Conservation (phyloP, 2,329 filamentous ascomycete genomes). For the Fusarium sp. region DNA sequence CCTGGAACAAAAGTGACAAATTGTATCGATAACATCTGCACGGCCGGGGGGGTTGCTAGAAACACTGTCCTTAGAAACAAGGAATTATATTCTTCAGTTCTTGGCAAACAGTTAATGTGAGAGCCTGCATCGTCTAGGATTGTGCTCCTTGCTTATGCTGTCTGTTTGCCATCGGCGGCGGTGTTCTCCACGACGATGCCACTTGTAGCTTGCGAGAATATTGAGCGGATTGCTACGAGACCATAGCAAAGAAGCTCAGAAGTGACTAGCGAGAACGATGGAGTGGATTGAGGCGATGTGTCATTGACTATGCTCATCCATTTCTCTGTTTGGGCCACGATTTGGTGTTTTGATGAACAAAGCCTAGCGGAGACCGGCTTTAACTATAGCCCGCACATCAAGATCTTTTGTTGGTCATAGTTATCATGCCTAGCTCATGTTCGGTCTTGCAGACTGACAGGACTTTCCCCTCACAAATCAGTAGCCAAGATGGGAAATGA, state of each 20-base stretch:
- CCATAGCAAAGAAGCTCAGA: too few species aligned
- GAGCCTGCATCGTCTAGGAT: rapidly evolving
- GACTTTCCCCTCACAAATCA: neutral
- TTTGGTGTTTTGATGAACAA: rapidly evolving
- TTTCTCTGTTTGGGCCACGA: rapidly evolving
- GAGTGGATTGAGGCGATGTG: neutral
- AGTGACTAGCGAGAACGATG: neutral
- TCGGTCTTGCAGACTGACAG: too few species aligned
- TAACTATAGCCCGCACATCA: rapidly evolving
- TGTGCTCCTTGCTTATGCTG: neutral
- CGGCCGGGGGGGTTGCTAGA: rapidly evolving
- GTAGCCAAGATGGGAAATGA: neutral
- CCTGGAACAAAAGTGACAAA: neutral
- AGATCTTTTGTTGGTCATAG: too few species aligned
- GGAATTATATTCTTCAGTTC: rapidly evolving
- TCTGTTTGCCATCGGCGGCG: neutral
- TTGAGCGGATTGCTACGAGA: rapidly evolving
- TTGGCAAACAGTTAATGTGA: rapidly evolving
- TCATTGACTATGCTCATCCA: neutral
- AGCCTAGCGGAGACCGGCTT: rapidly evolving
- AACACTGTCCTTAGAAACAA: too few species aligned
- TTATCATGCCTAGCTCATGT: neutral
- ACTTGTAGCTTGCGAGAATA: neutral
- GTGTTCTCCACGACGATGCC: neutral
- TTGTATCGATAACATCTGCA: rapidly evolving